Evolutionary conservation across 352 stramenopile species (phyloP).

Genomic region (Globisporangium polare): DNA sequence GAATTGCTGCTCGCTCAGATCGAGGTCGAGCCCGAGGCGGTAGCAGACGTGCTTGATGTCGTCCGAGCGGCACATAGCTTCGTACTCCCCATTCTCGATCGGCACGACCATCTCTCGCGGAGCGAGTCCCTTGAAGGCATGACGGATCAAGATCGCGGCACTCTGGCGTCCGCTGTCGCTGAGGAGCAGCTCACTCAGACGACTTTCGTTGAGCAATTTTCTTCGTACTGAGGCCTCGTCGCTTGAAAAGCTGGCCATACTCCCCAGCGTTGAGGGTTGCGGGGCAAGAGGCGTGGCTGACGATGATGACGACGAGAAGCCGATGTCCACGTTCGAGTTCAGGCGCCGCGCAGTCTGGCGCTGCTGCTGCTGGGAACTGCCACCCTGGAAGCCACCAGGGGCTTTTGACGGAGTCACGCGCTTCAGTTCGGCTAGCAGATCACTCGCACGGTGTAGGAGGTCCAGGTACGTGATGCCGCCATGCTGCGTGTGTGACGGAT

Average conservation of each 20-base stretch:
- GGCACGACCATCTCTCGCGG: conserved; percentile 62
- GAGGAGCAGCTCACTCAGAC: conserved; percentile 44
- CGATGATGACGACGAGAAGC: background rate
- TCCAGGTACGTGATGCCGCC: conserved; percentile 50
- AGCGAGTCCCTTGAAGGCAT: conserved; percentile 70
- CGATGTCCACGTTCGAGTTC: conserved; percentile 23
- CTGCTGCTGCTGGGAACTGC: conserved; percentile 31
- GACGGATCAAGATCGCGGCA: conserved; percentile 59
- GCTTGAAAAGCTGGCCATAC: conserved; percentile 19
- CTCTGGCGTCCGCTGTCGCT: conserved; percentile 56
- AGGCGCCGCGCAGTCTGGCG: conserved; percentile 35
- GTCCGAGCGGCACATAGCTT: conserved; percentile 51
- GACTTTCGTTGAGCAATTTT: conserved; percentile 61
- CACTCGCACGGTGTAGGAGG: conserved; percentile 55
- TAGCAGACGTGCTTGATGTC: conserved; percentile 77
- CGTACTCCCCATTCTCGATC: conserved; percentile 64
- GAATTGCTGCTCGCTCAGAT: conserved; percentile 60
- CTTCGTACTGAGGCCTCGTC: conserved; percentile 33
- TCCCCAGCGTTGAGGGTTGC: conserved; percentile 15
- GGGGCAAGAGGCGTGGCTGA: conserved; percentile 16
- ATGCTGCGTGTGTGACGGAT: conserved; percentile 25
- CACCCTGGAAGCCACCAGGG: background rate
- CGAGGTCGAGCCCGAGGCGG: conserved; percentile 61
- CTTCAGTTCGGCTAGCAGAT: conserved; percentile 49
- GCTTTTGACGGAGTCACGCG: background rate